Conservation (phyloP, 129 eudicot species). For the Helianthus annuus region HanXRQr2.0-SUNRISE NC_035433.2:46941569-46942068, state of each 20-base stretch:
- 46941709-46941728: constrained; percentile 19
- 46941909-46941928: constrained; percentile 13
- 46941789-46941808: constrained; percentile 9
- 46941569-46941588: constrained; percentile 18
- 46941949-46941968: neutral
- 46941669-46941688: constrained; percentile 23
- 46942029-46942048: neutral
- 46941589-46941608: constrained; percentile 10
- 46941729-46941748: constrained; percentile 9
- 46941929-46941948: constrained; percentile 11
- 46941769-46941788: neutral
- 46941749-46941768: constrained; percentile 11
- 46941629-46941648: neutral
- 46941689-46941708: constrained; percentile 7
- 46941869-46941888: neutral
- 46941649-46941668: constrained; percentile 24
- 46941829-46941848: constrained; percentile 1
- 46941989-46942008: constrained; percentile 18
- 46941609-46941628: constrained; percentile 2
- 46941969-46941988: constrained; percentile 1
- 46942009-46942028: neutral
- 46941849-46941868: neutral
- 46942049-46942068: constrained; percentile 2
- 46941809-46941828: constrained; percentile 13
- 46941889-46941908: neutral